A percentile compares a stretch with the other conserved stretches of the same genome.
phyloP scores from a whole-genome alignment of 2,329 filamentous ascomycete genomes.

The Claviceps monticola region DNA sequence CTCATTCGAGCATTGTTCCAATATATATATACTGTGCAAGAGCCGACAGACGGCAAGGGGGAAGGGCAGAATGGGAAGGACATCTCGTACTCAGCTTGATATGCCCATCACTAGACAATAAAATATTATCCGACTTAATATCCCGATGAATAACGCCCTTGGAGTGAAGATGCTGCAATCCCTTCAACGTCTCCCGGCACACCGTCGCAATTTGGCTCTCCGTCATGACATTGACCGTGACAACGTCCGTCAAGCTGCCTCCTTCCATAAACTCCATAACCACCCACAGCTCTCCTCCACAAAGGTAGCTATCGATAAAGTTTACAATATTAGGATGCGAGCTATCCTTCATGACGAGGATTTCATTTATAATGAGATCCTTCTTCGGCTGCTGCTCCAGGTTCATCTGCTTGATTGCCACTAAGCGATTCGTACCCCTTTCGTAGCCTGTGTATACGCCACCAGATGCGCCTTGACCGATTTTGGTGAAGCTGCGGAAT shows the following conservation, averaged over 20 bases:
- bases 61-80: background rate
- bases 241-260: conserved; percentile 91
- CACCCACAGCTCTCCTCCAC: conserved; percentile 86
- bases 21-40: no score
- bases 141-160: conserved; percentile 97
- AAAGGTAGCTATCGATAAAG: conserved; percentile 93
- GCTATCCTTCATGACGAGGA: conserved; percentile 97
- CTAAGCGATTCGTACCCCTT: conserved; percentile 67
- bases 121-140: conserved; percentile 97
- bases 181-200: conserved; percentile 82
- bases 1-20: background rate
- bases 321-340: conserved; percentile 98
- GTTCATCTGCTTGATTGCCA: conserved; percentile 99
- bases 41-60: background rate
- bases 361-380: conserved; percentile 97
- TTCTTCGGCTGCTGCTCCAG: conserved; percentile 97
- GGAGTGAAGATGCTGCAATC: conserved; percentile 87
- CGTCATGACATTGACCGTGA: conserved; percentile 98
- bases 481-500: conserved; percentile 82
- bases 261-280: conserved; percentile 99
- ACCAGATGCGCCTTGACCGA: conserved; percentile 92
- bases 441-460: conserved; percentile 91
- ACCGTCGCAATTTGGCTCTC: conserved; percentile 95
- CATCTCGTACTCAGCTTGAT: conserved; percentile 79
- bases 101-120: conserved; percentile 83